A percentile compares a stretch with the other conserved stretches of the same genome.
phyloP scores from a whole-genome alignment of 345 rosid genomes.

The Populus nigra region DNA sequence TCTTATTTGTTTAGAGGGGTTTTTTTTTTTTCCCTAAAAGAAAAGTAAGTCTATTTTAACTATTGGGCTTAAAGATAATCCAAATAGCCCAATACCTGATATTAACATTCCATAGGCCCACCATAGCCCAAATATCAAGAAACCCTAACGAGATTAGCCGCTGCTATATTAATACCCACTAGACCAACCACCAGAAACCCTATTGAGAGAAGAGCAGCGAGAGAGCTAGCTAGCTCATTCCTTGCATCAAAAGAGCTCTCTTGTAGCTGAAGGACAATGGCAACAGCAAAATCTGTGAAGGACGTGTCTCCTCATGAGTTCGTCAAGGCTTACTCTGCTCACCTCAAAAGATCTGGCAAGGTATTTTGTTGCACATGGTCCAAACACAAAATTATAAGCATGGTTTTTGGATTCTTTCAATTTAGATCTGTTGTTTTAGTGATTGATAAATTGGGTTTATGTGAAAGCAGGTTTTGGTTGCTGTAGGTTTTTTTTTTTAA shows the following conservation, averaged over 20 bases:
- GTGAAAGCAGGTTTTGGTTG: neutral
- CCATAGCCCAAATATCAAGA: neutral
- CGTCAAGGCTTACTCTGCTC: constrained; percentile 79
- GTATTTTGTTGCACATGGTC: constrained; percentile 19
- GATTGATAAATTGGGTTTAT: neutral
- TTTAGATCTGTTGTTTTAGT: constrained; percentile 8
- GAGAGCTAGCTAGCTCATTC: neutral
- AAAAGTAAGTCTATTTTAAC: neutral
- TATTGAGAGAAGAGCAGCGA: neutral
- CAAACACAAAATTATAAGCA: neutral
- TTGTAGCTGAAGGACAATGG: constrained; percentile 22
- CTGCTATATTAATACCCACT: neutral
- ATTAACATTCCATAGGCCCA: neutral
- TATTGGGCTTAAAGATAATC: neutral
- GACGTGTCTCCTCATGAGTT: constrained; percentile 91
- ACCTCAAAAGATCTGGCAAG: constrained; percentile 95
- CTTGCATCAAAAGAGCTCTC: neutral
- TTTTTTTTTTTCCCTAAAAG: no score
- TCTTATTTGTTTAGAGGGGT: no score
- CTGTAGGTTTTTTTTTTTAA: neutral
- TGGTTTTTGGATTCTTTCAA: neutral
- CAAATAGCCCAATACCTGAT: neutral
- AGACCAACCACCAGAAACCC: neutral
- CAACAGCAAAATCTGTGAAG: constrained; percentile 57
- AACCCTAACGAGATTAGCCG: neutral